Evolutionary conservation across 345 rosid species (phyloP), one percentile per base, ranked within the genome.

Genomic region (Aegle marmelos): DNA sequence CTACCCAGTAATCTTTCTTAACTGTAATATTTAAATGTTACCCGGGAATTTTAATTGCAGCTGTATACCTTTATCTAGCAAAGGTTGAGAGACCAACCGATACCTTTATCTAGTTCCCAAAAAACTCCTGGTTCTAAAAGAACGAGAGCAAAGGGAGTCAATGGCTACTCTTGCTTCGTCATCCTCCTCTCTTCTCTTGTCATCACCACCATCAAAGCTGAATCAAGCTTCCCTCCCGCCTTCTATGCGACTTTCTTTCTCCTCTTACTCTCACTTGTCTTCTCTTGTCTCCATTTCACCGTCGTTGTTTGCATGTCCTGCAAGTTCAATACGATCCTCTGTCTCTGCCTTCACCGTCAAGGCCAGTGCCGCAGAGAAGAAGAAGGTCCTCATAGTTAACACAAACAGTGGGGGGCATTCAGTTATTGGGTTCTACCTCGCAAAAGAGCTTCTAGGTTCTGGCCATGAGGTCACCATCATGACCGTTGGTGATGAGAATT

Each of bases 321-420:
- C 72, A 54, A 63, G 36, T 34, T 84, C 84, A 19, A 77, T 60
- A 31, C 67, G 73, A 22, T 28, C 59, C 68, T 34, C 86, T 39
- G 81, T 83, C 72, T 75, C 87, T 71, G 75, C 90, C 70, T 83
- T 86, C 72, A 57, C 84, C 1, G 83, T 92, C 16, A 87, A 79
- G 70, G 95, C 95, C 60, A 79, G 85, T 10, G 74, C 81, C n/a
- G 83, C 82, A 1, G 94, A 83, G 80, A 95, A 91, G 89, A 93
- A 90, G 91, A 92, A 91, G 87, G 97, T 94, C 25, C 97, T 96
- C 57, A 90, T 92, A 34, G 87, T 96, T 3, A 96, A 93, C 80
- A 85, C 99, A 45, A 84, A 94, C 91, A 88, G 97, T 28, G 98
- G 98, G 2, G 99, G 85, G 11, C 99, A 96, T 62, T 97, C 99